These are phyloP conservation scores for Alternaria incomplexa DNA, from an alignment of 2,329 filamentous ascomycete species.

Conservation along the genomic window DNA sequence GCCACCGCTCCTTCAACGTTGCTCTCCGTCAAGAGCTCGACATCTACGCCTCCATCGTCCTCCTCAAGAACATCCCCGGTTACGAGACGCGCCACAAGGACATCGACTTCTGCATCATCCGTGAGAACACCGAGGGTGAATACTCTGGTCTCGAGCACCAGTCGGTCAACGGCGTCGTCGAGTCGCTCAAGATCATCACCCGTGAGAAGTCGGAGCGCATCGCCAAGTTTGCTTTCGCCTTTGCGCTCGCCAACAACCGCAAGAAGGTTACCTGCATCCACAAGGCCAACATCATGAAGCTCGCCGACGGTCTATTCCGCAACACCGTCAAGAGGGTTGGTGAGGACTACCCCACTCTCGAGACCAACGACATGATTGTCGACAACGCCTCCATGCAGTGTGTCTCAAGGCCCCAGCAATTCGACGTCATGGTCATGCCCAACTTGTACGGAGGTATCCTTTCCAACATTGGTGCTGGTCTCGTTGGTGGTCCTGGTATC, in stretches of 20 bases:
- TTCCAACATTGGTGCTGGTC: constrained; percentile 97
- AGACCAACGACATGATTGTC: constrained; percentile 99
- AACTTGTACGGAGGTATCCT: constrained; percentile 99
- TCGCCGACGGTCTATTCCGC: constrained; percentile 97
- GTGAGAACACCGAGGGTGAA: constrained; percentile 99
- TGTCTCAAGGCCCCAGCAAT: constrained; percentile 94
- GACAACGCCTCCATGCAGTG: constrained; percentile 99
- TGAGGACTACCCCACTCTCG: constrained; percentile 93
- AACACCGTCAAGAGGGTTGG: constrained; percentile 93
- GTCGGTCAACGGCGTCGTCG: constrained; percentile 93
- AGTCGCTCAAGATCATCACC: constrained; percentile 99
- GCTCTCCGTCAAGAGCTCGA: constrained; percentile 98
- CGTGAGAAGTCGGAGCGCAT: constrained; percentile 99
- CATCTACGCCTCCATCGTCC: constrained; percentile 96
- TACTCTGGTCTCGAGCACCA: constrained; percentile 99
- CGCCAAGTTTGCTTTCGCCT: constrained; percentile 97
- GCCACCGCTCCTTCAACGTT: constrained; percentile 99
- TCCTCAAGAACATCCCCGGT: constrained; percentile 99
- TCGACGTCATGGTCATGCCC: constrained; percentile 99
- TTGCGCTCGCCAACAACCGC: constrained; percentile 97
- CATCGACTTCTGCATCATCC: constrained; percentile 98
- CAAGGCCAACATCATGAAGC: constrained; percentile 99
- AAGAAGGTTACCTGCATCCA: constrained; percentile 99
- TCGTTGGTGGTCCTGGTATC: constrained; percentile 95
- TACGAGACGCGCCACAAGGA: constrained; percentile 97